Base-by-base conservation (phyloP, 23 red algal genomes). In the Gracilaria gracilis region DNA sequence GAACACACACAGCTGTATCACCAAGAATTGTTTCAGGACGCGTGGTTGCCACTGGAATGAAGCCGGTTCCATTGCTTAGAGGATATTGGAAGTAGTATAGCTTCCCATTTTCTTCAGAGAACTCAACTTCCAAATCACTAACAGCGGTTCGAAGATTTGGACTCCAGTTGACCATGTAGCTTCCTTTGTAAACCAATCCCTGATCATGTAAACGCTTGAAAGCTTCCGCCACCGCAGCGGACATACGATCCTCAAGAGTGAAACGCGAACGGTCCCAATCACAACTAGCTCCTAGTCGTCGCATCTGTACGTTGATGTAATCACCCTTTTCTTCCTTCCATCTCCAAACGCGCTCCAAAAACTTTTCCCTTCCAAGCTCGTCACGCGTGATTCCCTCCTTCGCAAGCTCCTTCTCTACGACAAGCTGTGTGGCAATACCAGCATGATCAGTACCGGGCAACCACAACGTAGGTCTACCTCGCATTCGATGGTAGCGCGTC, bases 111-210 rank as follows among this genome's bases (percentile, higher is more conserved):
- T 99, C 97, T 54, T 99, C 97, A 0, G 17, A 34, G 78, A 96
- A 95, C 33, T 99, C 97, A 37, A 99, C 97, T 83, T 99, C 97
- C 71, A 99, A 79, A 79, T 99, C 97, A 59, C 87, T 93, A 35
- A 99, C 97, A 4, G 97, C 97, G 25, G 97, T 99, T n/a, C 84
- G 79, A 21, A 99, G 85, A 16, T 53, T 93, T 28, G 97, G 97
- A 66, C 93, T 96, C 97, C 97, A 99, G 59, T 99, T 99, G 11
- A 99, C 97, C 93, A 99, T 96, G 64, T 99, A 99, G 29, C 82
- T 57, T 11, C 97, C 97, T 57, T 88, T 91, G 75, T 99, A 99
- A 31, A 99, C 85, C 65, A 96, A 75, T 36, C 94, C 97, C 44
- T 75, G 57, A 47, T 99, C 90, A 67, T 99, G 80, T 23, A 99